phyloP scores from a whole-genome alignment of 2,329 filamentous ascomycete genomes.

The Plectosphaerella cucumerina region DNA sequence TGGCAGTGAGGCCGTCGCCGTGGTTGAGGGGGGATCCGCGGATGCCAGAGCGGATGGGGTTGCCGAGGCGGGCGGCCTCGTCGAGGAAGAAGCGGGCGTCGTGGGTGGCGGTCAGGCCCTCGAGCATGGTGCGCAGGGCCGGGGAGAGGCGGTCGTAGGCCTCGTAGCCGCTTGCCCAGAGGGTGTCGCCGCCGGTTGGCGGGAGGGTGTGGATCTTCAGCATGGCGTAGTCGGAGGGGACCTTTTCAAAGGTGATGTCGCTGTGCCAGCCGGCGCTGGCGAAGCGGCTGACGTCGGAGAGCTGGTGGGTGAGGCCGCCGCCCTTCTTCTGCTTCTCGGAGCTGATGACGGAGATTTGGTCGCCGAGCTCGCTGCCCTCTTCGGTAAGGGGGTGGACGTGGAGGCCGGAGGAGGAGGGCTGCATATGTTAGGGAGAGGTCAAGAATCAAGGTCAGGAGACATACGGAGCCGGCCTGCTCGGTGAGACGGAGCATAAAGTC shows the following conservation, averaged over 20 bases:
- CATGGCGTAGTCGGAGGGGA: conserved; percentile 42
- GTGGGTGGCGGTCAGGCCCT: conserved; percentile 44
- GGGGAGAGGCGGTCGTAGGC: conserved; percentile 51
- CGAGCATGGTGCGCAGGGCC: conserved; percentile 40
- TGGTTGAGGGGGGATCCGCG: conserved; percentile 55
- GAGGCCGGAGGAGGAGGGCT: conserved; percentile 43
- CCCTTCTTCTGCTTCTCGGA: conserved; percentile 52
- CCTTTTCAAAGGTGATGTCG: conserved; percentile 38
- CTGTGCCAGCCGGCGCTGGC: conserved; percentile 30
- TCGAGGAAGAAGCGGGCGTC: conserved; percentile 46
- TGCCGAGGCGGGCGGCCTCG: conserved; percentile 41
- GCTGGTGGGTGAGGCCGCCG: conserved; percentile 44
- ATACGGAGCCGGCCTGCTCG: conserved; percentile 22
- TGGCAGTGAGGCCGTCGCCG: conserved; percentile 44
- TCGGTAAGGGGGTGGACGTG: conserved; percentile 53
- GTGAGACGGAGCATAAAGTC: conserved; percentile 30
- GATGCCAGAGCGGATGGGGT: conserved; percentile 35
- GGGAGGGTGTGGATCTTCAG: conserved; percentile 40
- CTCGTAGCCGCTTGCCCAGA: conserved; percentile 48
- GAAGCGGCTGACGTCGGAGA: conserved; percentile 44
- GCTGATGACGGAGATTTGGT: conserved; percentile 54
- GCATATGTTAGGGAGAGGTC: background rate
- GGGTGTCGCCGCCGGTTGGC: conserved; percentile 34
- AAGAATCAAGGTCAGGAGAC: background rate
- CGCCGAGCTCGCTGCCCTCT: conserved; percentile 45